Percentiles rank a stretch among this genome's conserved stretches.
phyloP scores from a whole-genome alignment of 73 alveolate genomes.

The Effrenium voratum region DNA sequence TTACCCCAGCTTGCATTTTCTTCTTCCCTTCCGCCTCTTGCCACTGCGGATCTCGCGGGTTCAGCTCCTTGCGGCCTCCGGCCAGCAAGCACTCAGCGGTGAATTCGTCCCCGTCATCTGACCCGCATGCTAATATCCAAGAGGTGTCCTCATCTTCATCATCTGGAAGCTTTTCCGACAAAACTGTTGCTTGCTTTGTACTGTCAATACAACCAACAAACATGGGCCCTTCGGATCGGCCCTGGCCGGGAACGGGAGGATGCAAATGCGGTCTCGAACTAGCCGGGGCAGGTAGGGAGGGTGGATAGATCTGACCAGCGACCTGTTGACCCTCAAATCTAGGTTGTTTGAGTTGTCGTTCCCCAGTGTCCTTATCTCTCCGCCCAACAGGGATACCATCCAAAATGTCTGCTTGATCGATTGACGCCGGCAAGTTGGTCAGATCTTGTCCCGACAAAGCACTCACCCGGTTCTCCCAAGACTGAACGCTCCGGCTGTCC shows the following conservation, averaged over 20 bases:
- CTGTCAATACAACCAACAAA: background rate
- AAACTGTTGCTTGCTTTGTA: background rate
- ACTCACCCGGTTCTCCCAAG: background rate
- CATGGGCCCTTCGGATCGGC: background rate
- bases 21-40: background rate
- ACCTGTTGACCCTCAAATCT: too few species aligned
- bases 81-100: too few species aligned
- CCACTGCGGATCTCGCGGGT: background rate
- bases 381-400: too few species aligned
- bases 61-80: slow-evolving; percentile 8
- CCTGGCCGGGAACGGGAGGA: background rate
- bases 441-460: background rate
- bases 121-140: background rate
- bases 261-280: background rate
- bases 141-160: background rate
- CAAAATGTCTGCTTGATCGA: too few species aligned
- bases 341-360: too few species aligned
- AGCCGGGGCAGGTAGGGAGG: too few species aligned
- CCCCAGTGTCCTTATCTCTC: too few species aligned
- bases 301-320: too few species aligned
- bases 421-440: too few species aligned
- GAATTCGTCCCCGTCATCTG: too few species aligned
- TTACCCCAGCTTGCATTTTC: background rate
- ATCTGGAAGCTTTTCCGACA: background rate
- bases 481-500: background rate